phyloP scores from a whole-genome alignment of 1,139 yeast species.

The Yarrowia galli region DNA sequence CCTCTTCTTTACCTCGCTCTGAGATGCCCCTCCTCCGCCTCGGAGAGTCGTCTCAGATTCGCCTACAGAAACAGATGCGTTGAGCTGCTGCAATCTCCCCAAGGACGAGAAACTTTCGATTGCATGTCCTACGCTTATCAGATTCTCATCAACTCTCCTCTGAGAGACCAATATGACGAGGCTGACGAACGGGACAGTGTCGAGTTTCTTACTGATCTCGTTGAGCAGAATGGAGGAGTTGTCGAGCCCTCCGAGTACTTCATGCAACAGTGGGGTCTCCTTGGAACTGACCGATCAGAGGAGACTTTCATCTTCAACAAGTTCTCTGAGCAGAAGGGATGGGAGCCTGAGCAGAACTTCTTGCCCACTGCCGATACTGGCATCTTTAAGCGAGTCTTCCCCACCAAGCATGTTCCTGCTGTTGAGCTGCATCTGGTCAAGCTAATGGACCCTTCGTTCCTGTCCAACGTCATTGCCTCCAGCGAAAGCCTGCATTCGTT shows the following conservation, averaged over 20 bases:
- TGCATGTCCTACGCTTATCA: slow-evolving; percentile 34
- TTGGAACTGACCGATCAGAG: slow-evolving; percentile 16
- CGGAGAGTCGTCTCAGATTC: slow-evolving; percentile 24
- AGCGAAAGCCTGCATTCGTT: slow-evolving; percentile 2
- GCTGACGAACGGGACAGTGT: slow-evolving; percentile 16
- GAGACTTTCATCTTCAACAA: slow-evolving; percentile 21
- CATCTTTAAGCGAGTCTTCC: slow-evolving; percentile 18
- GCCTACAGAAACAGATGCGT: slow-evolving; percentile 29
- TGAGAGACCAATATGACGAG: slow-evolving; percentile 20
- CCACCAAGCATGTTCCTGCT: slow-evolving; percentile 24
- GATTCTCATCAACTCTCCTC: slow-evolving; percentile 16
- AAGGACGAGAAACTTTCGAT: slow-evolving; percentile 25
- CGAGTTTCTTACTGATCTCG: slow-evolving; percentile 23
- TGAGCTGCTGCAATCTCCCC: slow-evolving; percentile 27
- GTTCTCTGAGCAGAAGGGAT: slow-evolving; percentile 7
- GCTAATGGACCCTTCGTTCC: slow-evolving; percentile 18
- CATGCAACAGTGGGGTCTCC: slow-evolving; percentile 29
- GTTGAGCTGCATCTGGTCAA: slow-evolving; percentile 11
- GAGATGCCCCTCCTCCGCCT: slow-evolving; percentile 16
- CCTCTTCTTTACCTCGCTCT: slow-evolving; percentile 29
- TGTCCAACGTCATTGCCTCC: slow-evolving; percentile 8
- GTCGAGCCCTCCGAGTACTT: slow-evolving; percentile 30
- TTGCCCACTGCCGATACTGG: slow-evolving; percentile 15
- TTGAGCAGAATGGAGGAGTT: slow-evolving; percentile 30
- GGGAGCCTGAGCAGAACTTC: slow-evolving; percentile 12